Evolutionary conservation across 1,284 basidiomycete genomes (phyloP).

Genomic region (Sanghuangporus sanghuang): DNA sequence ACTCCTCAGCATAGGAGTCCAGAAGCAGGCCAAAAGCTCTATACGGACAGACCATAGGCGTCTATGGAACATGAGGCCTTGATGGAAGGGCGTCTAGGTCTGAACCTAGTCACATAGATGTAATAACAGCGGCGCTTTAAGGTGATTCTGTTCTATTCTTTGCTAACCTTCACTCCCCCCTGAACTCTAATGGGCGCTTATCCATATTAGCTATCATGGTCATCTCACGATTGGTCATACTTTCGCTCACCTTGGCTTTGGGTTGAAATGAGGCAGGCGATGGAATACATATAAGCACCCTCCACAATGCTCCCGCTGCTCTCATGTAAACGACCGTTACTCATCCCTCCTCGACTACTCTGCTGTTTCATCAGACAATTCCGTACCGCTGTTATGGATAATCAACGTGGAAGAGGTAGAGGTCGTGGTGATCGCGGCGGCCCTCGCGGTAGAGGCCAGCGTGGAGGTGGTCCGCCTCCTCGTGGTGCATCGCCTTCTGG

Average conservation of each 20-base stretch:
- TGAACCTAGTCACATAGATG: neutral
- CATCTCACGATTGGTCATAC: too few species aligned
- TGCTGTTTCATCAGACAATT: neutral
- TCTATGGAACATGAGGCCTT: too few species aligned
- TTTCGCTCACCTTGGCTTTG: too few species aligned
- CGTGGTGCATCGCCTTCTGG: neutral
- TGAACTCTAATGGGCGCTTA: slow-evolving; percentile 3
- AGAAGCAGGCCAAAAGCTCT: too few species aligned
- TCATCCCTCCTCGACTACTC: neutral
- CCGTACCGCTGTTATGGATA: neutral
- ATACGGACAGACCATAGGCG: too few species aligned
- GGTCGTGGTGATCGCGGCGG: slow-evolving; percentile 1
- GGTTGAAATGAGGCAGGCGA: neutral
- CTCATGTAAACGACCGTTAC: neutral
- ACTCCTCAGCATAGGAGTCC: too few species aligned
- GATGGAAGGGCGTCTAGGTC: too few species aligned
- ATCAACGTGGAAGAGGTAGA: slow-evolving; percentile 1
- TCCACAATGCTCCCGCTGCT: neutral
- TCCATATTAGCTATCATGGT: neutral
- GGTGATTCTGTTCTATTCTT: neutral
- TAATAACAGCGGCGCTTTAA: neutral
- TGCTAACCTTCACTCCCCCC: neutral
- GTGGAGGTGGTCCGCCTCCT: neutral
- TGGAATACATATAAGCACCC: neutral
- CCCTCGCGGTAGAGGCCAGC: neutral